These are phyloP conservation scores for Calonectria honghensis DNA, from an alignment of 2,329 filamentous ascomycete genomes.

Conservation along the genomic window DNA sequence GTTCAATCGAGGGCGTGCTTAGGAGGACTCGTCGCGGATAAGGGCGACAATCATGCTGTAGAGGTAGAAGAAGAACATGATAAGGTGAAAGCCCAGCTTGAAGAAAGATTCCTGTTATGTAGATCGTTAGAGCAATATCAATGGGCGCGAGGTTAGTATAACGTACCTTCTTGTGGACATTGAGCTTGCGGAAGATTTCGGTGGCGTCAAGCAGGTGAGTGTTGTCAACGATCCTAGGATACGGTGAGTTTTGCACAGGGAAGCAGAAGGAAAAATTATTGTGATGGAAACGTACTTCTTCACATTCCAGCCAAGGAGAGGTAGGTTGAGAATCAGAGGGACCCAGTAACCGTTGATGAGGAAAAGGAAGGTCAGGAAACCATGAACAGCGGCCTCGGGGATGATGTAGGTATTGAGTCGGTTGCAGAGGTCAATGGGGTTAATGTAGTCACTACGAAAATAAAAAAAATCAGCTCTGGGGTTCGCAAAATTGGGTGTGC, in stretches of 20 bases:
- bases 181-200: slow-evolving; percentile 99
- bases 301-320: slow-evolving; percentile 92
- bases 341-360: slow-evolving; percentile 99
- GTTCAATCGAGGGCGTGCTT: slow-evolving; percentile 61
- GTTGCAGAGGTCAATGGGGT: slow-evolving; percentile 99
- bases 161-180: slow-evolving; percentile 96
- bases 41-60: slow-evolving; percentile 99
- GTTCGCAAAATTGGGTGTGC: slow-evolving; percentile 31
- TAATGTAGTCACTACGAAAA: slow-evolving; percentile 92
- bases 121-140: slow-evolving; percentile 48
- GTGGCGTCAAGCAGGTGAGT: slow-evolving; percentile 97
- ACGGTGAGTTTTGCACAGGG: slow-evolving; percentile 48
- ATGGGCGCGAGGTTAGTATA: not conserved
- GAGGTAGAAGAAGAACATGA: slow-evolving; percentile 99
- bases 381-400: slow-evolving; percentile 97
- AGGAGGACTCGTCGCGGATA: slow-evolving; percentile 95
- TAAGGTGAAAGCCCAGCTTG: slow-evolving; percentile 97
- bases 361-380: slow-evolving; percentile 95
- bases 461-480: slow-evolving; percentile 45
- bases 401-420: slow-evolving; percentile 99
- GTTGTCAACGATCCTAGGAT: slow-evolving; percentile 91
- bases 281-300: slow-evolving; percentile 86
- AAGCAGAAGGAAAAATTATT: not conserved
- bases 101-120: slow-evolving; percentile 91
- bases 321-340: slow-evolving; percentile 92